Percentiles rank a stretch among this genome's conserved stretches.
Conservation (phyloP, 805 yeast genomes). For the Ogataea siamensis region DNA sequence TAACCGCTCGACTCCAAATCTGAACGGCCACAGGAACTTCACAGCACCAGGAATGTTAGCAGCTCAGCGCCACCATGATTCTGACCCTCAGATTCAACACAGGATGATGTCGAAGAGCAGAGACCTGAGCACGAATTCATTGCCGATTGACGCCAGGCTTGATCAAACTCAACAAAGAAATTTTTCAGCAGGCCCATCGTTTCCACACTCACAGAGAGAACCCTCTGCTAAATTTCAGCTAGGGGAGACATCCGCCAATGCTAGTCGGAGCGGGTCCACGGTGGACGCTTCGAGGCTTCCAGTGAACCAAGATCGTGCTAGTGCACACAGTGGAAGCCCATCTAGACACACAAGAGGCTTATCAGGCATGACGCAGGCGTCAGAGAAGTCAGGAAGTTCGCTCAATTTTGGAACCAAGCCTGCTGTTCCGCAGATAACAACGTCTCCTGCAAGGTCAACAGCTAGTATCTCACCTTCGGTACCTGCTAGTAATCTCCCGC, state of each 20-base stretch:
- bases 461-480: background rate
- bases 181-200: slow-evolving; percentile 1
- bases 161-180: slow-evolving; percentile 1
- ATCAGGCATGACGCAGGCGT: slow-evolving; percentile 1
- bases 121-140: slow-evolving; percentile 2
- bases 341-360: slow-evolving; percentile 1
- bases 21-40: slow-evolving; percentile 18
- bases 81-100: slow-evolving; percentile 17
- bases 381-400: background rate
- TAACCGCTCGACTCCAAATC: slow-evolving; percentile 15
- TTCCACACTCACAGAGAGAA: background rate
- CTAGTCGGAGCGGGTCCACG: slow-evolving; percentile 9
- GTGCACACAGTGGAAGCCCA: slow-evolving; percentile 2
- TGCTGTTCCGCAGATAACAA: background rate
- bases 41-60: slow-evolving; percentile 22
- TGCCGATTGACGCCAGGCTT: slow-evolving; percentile 6
- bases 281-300: slow-evolving; percentile 1
- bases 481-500: background rate
- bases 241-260: slow-evolving; percentile 7
- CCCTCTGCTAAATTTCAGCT: slow-evolving; percentile 7
- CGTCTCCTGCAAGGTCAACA: background rate
- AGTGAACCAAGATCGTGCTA: background rate
- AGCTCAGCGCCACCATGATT: slow-evolving; percentile 10
- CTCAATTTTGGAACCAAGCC: background rate
- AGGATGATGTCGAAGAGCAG: background rate